A percentile compares a stretch with the other conserved stretches of the same genome.
Evolutionary conservation across 23 red algal genomes (phyloP).

Genomic region (Agarophyton chilense): DNA sequence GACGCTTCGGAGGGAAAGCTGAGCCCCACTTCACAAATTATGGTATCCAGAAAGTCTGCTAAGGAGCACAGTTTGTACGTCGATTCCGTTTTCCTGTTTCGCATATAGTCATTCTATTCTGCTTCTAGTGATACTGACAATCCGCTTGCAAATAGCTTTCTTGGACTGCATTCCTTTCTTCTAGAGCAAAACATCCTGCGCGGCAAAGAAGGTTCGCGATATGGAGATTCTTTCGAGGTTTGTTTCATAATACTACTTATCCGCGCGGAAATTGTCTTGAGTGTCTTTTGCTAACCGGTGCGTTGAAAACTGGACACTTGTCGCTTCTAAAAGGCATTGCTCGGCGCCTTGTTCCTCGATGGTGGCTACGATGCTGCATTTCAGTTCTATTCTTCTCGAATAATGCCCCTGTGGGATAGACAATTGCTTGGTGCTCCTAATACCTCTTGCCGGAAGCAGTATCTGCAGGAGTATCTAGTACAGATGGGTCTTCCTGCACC

Average conservation of each 20-base stretch:
- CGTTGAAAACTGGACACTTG: too few species aligned
- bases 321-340: background rate
- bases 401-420: slow-evolving; percentile 23
- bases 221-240: slow-evolving; percentile 61
- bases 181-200: slow-evolving; percentile 2
- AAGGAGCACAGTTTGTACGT: background rate
- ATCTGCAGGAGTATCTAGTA: slow-evolving; percentile 47
- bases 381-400: slow-evolving; percentile 27
- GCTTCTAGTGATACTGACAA: background rate
- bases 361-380: slow-evolving; percentile 39
- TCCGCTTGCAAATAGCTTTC: background rate
- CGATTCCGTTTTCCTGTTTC: background rate
- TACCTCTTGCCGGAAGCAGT: background rate
- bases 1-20: slow-evolving; percentile 13
- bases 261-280: too few species aligned
- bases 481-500: slow-evolving; percentile 1
- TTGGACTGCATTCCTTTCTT: slow-evolving; percentile 36
- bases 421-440: background rate
- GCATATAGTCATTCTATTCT: background rate
- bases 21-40: slow-evolving; percentile 18
- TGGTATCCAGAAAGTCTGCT: slow-evolving; percentile 17
- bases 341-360: slow-evolving; percentile 52
- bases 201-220: slow-evolving; percentile 38
- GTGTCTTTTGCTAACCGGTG: too few species aligned
- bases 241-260: background rate